phyloP scores from a whole-genome alignment of 2,329 filamentous ascomycete genomes.

The Exserohilum rostratum region DNA sequence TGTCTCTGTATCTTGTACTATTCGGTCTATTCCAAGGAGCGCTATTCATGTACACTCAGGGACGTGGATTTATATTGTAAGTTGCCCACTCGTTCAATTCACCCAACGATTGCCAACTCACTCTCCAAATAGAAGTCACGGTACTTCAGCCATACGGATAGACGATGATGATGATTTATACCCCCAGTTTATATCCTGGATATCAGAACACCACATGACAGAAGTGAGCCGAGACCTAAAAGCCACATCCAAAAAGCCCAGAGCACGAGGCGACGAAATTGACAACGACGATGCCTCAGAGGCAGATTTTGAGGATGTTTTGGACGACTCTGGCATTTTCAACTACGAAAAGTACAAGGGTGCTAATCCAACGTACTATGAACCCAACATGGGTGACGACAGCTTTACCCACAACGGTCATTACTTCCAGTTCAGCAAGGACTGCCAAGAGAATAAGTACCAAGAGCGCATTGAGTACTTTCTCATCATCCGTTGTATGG shows the following conservation, averaged over 20 bases:
- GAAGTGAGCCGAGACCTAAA: conserved; percentile 45
- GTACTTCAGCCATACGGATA: conserved; percentile 53
- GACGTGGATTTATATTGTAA: conserved; percentile 7
- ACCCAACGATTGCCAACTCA: too few species aligned
- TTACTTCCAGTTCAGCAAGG: conserved; percentile 49
- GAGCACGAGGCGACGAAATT: conserved; percentile 22
- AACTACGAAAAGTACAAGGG: conserved; percentile 58
- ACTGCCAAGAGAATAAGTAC: conserved; percentile 22
- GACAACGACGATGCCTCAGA: not conserved
- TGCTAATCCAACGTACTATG: conserved; percentile 56
- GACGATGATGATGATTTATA: conserved; percentile 55
- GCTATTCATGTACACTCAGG: conserved; percentile 45
- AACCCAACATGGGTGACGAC: conserved; percentile 56
- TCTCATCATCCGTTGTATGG: conserved; percentile 51
- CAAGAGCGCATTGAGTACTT: conserved; percentile 5
- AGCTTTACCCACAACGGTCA: conserved; percentile 52
- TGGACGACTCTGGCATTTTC: conserved; percentile 48
- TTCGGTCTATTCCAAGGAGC: conserved; percentile 49
- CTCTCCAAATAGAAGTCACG: conserved; percentile 30
- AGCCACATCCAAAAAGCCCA: conserved; percentile 46
- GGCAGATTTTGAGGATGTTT: conserved; percentile 25
- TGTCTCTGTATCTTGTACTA: conserved; percentile 52
- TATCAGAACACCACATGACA: conserved; percentile 50
- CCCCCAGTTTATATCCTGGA: conserved; percentile 52
- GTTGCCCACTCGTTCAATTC: too few species aligned